phyloP scores from a whole-genome alignment of 495 filamentous ascomycete species.

The Pseudevernia furfuracea region DNA sequence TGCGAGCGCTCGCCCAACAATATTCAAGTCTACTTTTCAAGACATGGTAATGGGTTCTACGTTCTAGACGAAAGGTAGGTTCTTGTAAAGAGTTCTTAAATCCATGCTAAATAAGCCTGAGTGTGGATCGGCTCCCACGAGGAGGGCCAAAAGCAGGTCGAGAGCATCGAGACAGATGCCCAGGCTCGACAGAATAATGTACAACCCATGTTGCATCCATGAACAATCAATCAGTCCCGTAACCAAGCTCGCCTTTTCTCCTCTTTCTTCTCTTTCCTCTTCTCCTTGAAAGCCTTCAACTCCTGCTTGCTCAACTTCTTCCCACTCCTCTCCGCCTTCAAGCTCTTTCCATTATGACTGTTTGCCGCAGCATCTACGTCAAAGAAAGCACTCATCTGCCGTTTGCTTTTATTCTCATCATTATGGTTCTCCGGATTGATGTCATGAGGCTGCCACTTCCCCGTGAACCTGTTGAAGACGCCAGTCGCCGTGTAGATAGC shows the following conservation, averaged over 20 bases:
- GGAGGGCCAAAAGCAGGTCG: not conserved
- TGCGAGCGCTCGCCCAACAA: no score
- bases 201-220: conserved; percentile 3
- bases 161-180: conserved; percentile 2
- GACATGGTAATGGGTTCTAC: not conserved
- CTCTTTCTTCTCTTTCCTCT: conserved; percentile 78
- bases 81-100: not conserved
- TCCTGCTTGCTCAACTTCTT: conserved; percentile 83
- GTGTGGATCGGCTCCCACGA: not conserved
- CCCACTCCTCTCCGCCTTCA: conserved; percentile 83
- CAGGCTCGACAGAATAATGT: conserved; percentile 4
- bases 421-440: conserved; percentile 67
- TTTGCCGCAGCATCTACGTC: conserved; percentile 98
- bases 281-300: conserved; percentile 67
- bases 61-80: not conserved
- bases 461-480: conserved; percentile 88
- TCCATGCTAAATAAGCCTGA: not conserved
- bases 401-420: conserved; percentile 78
- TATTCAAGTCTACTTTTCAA: not conserved
- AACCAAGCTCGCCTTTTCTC: conserved; percentile 92
- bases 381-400: conserved; percentile 93
- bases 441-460: conserved; percentile 62
- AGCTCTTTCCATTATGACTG: conserved; percentile 78
- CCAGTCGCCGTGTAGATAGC: conserved; percentile 57
- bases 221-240: conserved; percentile 53